phyloP scores from a whole-genome alignment of 306 rosid species.

The Malus sylvestris region DNA sequence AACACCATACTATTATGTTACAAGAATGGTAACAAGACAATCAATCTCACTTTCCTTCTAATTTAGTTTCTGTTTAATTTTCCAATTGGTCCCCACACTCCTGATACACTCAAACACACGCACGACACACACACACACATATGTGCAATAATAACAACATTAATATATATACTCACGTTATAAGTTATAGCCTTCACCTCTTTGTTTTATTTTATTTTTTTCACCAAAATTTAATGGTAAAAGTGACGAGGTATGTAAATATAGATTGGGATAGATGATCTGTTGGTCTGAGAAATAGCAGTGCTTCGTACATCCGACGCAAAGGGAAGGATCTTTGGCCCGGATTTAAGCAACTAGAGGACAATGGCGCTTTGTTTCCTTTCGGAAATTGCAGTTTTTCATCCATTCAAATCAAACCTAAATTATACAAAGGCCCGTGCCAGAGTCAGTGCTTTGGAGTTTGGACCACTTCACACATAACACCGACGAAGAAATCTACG shows the following conservation, averaged over 20 bases:
- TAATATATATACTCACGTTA: neutral
- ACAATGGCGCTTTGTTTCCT: conserved; percentile 24
- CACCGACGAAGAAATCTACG: neutral
- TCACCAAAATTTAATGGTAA: conserved; percentile 6
- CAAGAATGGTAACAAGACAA: neutral
- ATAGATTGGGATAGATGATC: conserved; percentile 12
- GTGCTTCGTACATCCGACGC: conserved; percentile 37
- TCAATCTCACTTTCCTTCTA: neutral
- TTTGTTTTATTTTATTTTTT: neutral
- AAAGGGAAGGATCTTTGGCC: conserved; percentile 29
- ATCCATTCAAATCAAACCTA: conserved; percentile 3
- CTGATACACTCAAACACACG: neutral
- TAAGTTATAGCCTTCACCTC: neutral
- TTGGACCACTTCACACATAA: conserved; percentile 3
- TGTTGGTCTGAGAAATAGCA: conserved; percentile 30
- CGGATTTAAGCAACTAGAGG: conserved; percentile 21
- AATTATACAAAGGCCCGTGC: neutral
- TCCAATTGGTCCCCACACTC: neutral
- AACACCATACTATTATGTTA: no score
- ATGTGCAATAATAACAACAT: neutral
- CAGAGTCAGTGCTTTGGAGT: conserved; percentile 1
- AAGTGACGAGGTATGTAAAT: neutral
- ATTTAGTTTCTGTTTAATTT: neutral
- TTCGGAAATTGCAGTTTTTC: conserved; percentile 10
- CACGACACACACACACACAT: no score